phyloP scores from a whole-genome alignment of 371 early-diverging fungal genomes.

The Mortierella sp. region DNA sequence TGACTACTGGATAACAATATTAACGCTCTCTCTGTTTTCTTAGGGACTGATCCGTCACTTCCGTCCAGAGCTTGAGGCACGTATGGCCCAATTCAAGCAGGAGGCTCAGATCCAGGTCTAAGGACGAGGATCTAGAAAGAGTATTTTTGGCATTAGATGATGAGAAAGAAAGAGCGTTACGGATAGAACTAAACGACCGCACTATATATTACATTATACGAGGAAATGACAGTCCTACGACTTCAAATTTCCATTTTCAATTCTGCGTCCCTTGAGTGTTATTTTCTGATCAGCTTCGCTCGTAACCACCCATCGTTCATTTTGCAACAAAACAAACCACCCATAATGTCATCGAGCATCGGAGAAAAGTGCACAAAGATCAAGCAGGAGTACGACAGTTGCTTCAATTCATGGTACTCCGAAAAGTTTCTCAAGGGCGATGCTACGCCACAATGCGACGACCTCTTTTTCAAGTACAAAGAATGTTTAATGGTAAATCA shows the following conservation, averaged over 20 bases:
- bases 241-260: neutral
- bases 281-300: neutral
- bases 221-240: neutral
- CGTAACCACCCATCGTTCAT: too few relatives aligned
- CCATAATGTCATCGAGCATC: constrained; percentile 78
- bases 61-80: constrained; percentile 91
- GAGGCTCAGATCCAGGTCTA: constrained; percentile 20
- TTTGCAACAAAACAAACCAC: neutral
- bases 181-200: neutral
- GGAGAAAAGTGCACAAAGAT: constrained; percentile 87
- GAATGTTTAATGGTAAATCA: constrained; percentile 82
- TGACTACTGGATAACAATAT: too few relatives aligned
- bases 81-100: constrained; percentile 73
- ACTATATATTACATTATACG: neutral
- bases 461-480: constrained; percentile 85
- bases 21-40: neutral
- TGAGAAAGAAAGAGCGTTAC: too few relatives aligned
- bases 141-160: too few relatives aligned
- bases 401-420: constrained; percentile 96
- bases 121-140: neutral
- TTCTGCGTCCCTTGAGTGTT: too few relatives aligned
- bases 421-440: constrained; percentile 93
- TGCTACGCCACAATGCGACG: constrained; percentile 83
- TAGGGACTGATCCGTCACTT: constrained; percentile 93
- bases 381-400: constrained; percentile 91